Conservation (phyloP, 805 yeast genomes). For the Lachancea lanzarotensis region DNA sequence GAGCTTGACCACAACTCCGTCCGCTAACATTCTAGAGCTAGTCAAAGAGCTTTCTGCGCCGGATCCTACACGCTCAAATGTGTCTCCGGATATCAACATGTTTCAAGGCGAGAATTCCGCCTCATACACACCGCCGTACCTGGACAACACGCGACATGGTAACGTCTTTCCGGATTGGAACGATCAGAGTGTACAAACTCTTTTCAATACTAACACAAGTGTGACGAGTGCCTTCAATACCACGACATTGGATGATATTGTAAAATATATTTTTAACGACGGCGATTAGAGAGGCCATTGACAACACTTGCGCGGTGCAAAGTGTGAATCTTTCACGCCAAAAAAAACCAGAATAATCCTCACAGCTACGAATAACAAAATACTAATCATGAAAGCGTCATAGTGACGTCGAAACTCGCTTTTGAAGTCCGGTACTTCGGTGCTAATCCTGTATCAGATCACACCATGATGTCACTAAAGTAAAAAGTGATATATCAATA, state of each 20-base stretch:
- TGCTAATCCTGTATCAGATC: too few relatives aligned
- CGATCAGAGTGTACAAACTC: constrained; percentile 6
- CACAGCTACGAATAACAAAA: too few relatives aligned
- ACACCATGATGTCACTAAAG: too few relatives aligned
- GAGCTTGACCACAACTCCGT: not conserved
- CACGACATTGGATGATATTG: constrained; percentile 30
- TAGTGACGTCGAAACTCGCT: too few relatives aligned
- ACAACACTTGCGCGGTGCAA: too few relatives aligned
- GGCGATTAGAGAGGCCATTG: constrained; percentile 5
- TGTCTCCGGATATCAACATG: not conserved
- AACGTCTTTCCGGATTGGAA: constrained; percentile 7
- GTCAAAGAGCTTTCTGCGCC: constrained; percentile 12
- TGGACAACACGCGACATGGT: not conserved
- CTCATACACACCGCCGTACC: not conserved
- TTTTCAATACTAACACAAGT: constrained; percentile 7
- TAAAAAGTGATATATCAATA: too few relatives aligned
- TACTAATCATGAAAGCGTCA: too few relatives aligned
- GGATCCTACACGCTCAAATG: not conserved
- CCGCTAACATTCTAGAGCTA: constrained; percentile 20
- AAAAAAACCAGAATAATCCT: too few relatives aligned
- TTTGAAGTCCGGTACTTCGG: too few relatives aligned
- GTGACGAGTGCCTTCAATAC: constrained; percentile 21
- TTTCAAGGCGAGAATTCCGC: not conserved
- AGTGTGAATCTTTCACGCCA: too few relatives aligned
- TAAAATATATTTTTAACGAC: constrained; percentile 26